Conservation (phyloP, 1,139 yeast species). For the Blastobotrys capitulatus region DNA sequence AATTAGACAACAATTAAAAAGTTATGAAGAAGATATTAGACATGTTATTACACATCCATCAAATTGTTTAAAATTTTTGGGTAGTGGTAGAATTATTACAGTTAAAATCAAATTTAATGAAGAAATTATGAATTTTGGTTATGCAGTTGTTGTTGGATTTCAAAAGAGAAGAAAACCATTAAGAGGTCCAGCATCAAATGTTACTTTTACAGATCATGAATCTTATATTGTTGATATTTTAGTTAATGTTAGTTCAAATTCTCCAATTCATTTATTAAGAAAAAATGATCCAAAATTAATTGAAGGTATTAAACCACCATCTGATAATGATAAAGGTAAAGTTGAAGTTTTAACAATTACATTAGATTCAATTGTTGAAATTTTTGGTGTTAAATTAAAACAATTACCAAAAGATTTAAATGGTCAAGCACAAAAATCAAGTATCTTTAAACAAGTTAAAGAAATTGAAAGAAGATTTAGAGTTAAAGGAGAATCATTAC, state of each 20-base stretch:
- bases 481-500: slow-evolving; percentile 76
- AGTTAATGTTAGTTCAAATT: slow-evolving; percentile 60
- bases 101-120: slow-evolving; percentile 41
- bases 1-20: slow-evolving; percentile 60
- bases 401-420: slow-evolving; percentile 71
- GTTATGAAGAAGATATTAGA: slow-evolving; percentile 71
- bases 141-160: slow-evolving; percentile 87
- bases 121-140: slow-evolving; percentile 60
- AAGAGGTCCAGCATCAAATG: slow-evolving; percentile 13
- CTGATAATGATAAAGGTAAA: slow-evolving; percentile 54
- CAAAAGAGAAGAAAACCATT: slow-evolving; percentile 49
- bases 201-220: slow-evolving; percentile 69
- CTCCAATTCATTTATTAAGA: slow-evolving; percentile 40
- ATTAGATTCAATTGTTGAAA: slow-evolving; percentile 61
- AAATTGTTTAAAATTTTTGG: slow-evolving; percentile 72
- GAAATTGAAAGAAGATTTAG: slow-evolving; percentile 63
- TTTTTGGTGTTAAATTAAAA: slow-evolving; percentile 75
- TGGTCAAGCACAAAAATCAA: slow-evolving; percentile 62
- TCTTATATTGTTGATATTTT: slow-evolving; percentile 83
- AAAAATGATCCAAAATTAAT: slow-evolving; percentile 63
- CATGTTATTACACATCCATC: slow-evolving; percentile 92
- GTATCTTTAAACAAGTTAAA: slow-evolving; percentile 67
- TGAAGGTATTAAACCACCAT: slow-evolving; percentile 84
- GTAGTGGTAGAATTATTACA: slow-evolving; percentile 80
- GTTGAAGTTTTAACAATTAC: slow-evolving; percentile 83